A percentile compares a stretch with the other conserved stretches of the same genome.
These are phyloP conservation scores for Oryza meridionalis DNA, from an alignment of 176 grass and related monocot species.

Conservation along the genomic window DNA sequence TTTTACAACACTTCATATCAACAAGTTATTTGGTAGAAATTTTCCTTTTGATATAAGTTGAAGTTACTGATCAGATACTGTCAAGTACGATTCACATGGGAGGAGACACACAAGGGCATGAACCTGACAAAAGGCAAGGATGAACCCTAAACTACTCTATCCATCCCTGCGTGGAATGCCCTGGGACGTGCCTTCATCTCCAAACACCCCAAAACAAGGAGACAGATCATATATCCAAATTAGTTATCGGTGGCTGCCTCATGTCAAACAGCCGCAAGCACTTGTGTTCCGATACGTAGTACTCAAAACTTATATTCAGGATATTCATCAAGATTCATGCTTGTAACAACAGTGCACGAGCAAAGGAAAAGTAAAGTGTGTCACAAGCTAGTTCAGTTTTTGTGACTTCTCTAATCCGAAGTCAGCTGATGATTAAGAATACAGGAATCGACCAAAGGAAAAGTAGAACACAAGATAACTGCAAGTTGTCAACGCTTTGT, in stretches of 20 bases:
- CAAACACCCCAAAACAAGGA: neutral
- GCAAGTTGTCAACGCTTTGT: neutral
- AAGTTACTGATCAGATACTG: neutral
- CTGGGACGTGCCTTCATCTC: no score
- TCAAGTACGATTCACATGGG: neutral
- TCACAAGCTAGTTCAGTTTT: neutral
- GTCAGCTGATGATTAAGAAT: conserved; percentile 1
- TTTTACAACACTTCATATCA: neutral
- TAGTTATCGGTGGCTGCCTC: neutral
- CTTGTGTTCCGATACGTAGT: neutral
- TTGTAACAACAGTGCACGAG: neutral
- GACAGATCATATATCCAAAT: neutral
- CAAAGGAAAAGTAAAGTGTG: neutral
- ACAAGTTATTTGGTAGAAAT: neutral
- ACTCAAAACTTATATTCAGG: neutral
- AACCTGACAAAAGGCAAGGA: no score
- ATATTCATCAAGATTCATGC: neutral
- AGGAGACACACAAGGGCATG: neutral
- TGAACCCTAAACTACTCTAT: no score
- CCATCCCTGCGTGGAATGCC: no score
- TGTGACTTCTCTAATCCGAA: neutral
- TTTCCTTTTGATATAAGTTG: neutral
- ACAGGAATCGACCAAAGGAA: neutral
- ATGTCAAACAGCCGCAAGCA: neutral
- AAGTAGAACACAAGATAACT: neutral